Evolutionary conservation across 129 eudicot genomes (phyloP).

Genomic region (Gnaphalium uliginosum): DNA sequence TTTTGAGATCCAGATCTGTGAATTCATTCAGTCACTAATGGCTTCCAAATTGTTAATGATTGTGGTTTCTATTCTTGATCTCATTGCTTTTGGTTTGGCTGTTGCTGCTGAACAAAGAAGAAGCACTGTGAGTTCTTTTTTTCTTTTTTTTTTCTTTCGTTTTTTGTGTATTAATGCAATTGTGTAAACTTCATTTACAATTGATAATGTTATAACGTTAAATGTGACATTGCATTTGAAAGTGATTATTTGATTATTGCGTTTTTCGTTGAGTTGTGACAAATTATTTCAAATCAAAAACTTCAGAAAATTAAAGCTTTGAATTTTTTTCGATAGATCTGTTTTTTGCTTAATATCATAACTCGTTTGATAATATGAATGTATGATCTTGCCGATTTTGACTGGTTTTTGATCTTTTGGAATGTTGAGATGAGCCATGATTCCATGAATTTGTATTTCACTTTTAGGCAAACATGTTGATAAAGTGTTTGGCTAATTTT

Average conservation of each 20-base stretch:
- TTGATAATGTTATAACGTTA: background rate
- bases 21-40: constrained; percentile 34
- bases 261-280: background rate
- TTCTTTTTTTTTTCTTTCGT: background rate
- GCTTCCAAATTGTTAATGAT: constrained; percentile 59
- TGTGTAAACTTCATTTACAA: background rate
- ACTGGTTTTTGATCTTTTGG: background rate
- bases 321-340: background rate
- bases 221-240: background rate
- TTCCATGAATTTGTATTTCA: background rate
- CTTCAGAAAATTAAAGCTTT: background rate
- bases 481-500: background rate
- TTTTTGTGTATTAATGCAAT: background rate
- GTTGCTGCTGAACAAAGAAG: constrained; percentile 80
- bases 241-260: background rate
- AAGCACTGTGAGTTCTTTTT: constrained; percentile 55
- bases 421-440: background rate
- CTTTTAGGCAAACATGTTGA: background rate
- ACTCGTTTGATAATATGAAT: background rate
- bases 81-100: constrained; percentile 73
- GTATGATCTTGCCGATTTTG: background rate
- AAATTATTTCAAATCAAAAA: too few species aligned
- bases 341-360: background rate
- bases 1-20: constrained; percentile 33
- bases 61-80: constrained; percentile 46